These are phyloP conservation scores for Botrytis paeoniae DNA, from an alignment of 2,329 filamentous ascomycete species.

Conservation along the genomic window DNA sequence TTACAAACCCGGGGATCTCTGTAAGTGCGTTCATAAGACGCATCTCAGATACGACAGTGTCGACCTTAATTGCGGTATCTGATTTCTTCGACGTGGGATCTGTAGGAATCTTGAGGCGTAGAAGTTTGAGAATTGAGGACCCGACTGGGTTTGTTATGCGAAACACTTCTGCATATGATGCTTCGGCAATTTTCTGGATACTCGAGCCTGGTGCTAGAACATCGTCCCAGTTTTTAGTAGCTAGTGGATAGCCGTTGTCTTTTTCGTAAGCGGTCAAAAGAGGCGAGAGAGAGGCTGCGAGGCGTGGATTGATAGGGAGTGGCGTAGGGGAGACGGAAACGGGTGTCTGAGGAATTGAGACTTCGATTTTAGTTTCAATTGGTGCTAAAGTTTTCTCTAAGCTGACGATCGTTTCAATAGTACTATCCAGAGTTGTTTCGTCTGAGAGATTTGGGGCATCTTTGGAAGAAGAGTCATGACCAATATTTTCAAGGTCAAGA, in stretches of 20 bases:
- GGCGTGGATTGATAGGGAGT: background rate
- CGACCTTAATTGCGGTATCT: slow-evolving; percentile 33
- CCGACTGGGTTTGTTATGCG: slow-evolving; percentile 57
- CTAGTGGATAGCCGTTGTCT: slow-evolving; percentile 23
- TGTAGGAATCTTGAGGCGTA: slow-evolving; percentile 46
- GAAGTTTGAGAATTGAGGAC: slow-evolving; percentile 64
- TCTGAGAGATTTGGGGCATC: background rate
- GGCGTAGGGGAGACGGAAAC: background rate
- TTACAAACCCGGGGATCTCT: slow-evolving; percentile 62
- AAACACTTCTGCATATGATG: slow-evolving; percentile 65
- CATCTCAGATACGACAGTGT: slow-evolving; percentile 56
- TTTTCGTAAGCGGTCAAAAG: slow-evolving; percentile 28
- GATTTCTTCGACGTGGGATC: slow-evolving; percentile 26
- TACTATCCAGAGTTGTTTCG: background rate
- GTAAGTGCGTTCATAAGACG: slow-evolving; percentile 62
- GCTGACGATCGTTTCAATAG: background rate
- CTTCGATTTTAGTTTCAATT: background rate
- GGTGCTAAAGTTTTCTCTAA: background rate
- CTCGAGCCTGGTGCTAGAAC: slow-evolving; percentile 52
- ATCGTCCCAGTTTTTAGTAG: slow-evolving; percentile 48
- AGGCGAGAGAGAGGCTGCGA: slow-evolving; percentile 23
- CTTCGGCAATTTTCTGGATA: slow-evolving; percentile 64
- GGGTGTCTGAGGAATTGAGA: background rate
- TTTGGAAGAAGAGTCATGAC: too few species aligned
- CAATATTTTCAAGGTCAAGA: background rate